These are phyloP conservation scores for Symmetrospora coprosmae DNA, from an alignment of 768 basidiomycete genomes.

Conservation along the genomic window DNA sequence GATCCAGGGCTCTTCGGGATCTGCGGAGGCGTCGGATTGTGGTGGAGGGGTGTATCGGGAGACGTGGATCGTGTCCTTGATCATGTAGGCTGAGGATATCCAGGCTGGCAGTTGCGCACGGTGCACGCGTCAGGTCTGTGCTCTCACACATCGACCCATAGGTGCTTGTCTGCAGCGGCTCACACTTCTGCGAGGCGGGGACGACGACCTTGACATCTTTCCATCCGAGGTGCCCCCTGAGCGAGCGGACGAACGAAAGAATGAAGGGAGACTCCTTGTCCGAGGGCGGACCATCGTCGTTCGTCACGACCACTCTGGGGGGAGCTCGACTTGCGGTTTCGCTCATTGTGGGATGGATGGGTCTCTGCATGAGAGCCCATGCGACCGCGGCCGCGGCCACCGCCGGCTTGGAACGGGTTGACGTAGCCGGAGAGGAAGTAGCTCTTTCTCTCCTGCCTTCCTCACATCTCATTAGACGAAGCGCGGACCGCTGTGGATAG, in stretches of 20 bases:
- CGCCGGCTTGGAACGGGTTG: too few relatives aligned
- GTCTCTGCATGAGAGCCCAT: too few relatives aligned
- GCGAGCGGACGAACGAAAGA: slow-evolving; percentile 35
- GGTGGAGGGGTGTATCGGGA: slow-evolving; percentile 36
- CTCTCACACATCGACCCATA: background rate
- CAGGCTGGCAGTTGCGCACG: background rate
- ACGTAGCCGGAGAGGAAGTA: too few relatives aligned
- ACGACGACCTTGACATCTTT: slow-evolving; percentile 37
- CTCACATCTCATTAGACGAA: too few relatives aligned
- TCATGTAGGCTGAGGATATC: slow-evolving; percentile 31
- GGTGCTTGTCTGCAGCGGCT: slow-evolving; percentile 27
- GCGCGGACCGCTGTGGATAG: too few relatives aligned
- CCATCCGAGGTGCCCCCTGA: slow-evolving; percentile 36
- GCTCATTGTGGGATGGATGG: too few relatives aligned
- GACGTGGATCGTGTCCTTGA: slow-evolving; percentile 35
- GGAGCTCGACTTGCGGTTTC: too few relatives aligned
- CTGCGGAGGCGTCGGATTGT: slow-evolving; percentile 37
- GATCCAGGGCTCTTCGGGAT: slow-evolving; percentile 82
- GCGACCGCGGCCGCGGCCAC: too few relatives aligned
- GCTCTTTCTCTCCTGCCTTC: too few relatives aligned
- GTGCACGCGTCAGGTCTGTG: background rate
- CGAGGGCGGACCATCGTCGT: slow-evolving; percentile 39
- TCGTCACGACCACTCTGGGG: slow-evolving; percentile 22
- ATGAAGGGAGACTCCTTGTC: slow-evolving; percentile 37
- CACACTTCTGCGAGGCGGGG: slow-evolving; percentile 38